These are phyloP conservation scores for Nidularia pulvinata DNA, from an alignment of 768 basidiomycete genomes.

Conservation along the genomic window DNA sequence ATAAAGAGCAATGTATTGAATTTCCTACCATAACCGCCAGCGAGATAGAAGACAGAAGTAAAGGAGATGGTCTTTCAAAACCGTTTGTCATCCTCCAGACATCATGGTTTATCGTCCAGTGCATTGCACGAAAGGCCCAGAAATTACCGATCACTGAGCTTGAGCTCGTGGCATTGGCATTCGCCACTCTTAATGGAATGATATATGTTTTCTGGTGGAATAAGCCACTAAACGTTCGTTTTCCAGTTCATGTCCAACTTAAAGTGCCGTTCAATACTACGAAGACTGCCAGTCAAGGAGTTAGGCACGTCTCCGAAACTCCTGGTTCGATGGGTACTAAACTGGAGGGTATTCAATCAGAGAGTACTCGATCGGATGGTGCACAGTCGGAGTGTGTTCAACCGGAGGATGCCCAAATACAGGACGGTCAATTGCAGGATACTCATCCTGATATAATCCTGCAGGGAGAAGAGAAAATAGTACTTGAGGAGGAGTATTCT, in stretches of 20 bases:
- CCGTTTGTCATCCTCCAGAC: not conserved
- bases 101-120: not conserved
- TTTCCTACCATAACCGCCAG: not conserved
- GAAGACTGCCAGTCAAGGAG: not conserved
- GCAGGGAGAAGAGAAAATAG: too few species aligned
- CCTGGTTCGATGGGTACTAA: too few species aligned
- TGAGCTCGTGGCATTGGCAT: not conserved
- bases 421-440: not conserved
- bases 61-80: not conserved
- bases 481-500: too few species aligned
- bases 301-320: too few species aligned
- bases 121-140: not conserved
- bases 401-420: not conserved
- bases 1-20: not conserved
- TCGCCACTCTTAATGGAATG: not conserved
- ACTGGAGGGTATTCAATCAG: not conserved
- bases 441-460: too few species aligned
- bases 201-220: not conserved
- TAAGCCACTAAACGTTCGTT: not conserved
- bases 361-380: not conserved
- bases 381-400: not conserved
- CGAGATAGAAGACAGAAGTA: conserved; percentile 3
- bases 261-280: not conserved
- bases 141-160: not conserved
- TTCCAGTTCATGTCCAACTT: not conserved